These are phyloP conservation scores for Dovyalis caffra DNA, from an alignment of 345 rosid species.

Conservation along the genomic window DNA sequence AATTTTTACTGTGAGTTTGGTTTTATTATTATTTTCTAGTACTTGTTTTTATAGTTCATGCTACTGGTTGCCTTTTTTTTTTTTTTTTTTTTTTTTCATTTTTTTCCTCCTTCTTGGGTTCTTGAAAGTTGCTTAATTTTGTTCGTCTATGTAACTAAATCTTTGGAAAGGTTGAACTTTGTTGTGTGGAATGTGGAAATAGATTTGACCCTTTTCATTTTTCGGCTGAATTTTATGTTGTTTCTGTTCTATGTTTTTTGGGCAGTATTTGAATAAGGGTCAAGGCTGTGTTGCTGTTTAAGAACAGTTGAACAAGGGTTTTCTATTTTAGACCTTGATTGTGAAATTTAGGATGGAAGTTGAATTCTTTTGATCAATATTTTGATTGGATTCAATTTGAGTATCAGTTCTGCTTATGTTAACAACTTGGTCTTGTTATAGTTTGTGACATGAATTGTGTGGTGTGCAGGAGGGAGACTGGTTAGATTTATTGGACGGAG, in stretches of 20 bases:
- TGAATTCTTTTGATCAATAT: neutral
- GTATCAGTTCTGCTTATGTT: neutral
- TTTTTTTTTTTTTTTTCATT: too few species aligned
- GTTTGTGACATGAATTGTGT: neutral
- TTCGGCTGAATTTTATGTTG: neutral
- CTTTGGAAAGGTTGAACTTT: neutral
- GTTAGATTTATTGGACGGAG: constrained; percentile 15
- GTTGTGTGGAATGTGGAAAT: constrained; percentile 18
- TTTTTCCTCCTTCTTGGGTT: constrained; percentile 1
- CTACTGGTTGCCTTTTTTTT: too few species aligned
- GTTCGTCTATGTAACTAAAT: neutral
- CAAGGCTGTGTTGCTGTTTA: neutral
- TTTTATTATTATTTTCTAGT: neutral
- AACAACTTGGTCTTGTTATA: neutral
- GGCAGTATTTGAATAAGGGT: constrained; percentile 3
- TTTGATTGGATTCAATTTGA: constrained; percentile 1
- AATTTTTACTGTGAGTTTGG: constrained; percentile 35
- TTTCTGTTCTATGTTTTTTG: constrained; percentile 10
- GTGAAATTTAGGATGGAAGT: neutral
- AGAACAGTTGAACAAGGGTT: constrained; percentile 17
- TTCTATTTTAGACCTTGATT: constrained; percentile 1
- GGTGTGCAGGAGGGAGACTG: constrained; percentile 24
- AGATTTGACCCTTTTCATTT: constrained; percentile 25
- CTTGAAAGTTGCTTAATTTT: neutral
- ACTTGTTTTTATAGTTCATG: neutral